Percentiles rank a stretch among this genome's conserved stretches.
phyloP scores from a whole-genome alignment of 2,329 filamentous ascomycete species.

The Cladosporium sp. region DNA sequence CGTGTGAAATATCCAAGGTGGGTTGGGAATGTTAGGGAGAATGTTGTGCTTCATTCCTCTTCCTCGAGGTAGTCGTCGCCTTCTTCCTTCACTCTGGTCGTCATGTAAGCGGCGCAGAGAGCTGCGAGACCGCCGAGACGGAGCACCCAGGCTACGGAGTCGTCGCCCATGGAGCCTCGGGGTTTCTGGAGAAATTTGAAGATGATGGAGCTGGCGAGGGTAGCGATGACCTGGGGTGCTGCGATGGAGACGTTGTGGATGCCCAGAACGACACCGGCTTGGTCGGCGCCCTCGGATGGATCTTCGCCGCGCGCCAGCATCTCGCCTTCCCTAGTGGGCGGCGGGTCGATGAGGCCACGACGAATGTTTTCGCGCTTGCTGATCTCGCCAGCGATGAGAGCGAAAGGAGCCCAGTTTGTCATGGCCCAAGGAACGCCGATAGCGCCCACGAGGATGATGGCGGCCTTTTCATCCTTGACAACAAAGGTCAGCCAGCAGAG shows the following conservation, averaged over 20 bases:
- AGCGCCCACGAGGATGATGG: slow-evolving; percentile 72
- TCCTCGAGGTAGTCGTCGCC: slow-evolving; percentile 1
- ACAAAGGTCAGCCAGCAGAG: slow-evolving; percentile 83
- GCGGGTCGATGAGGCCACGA: slow-evolving; percentile 44
- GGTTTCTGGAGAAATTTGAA: slow-evolving; percentile 86
- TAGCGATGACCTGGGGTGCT: slow-evolving; percentile 86
- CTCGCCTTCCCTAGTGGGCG: slow-evolving; percentile 31
- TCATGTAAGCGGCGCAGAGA: slow-evolving; percentile 70
- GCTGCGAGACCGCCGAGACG: slow-evolving; percentile 78
- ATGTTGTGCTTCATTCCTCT: neutral
- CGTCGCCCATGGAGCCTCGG: slow-evolving; percentile 75
- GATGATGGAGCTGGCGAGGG: slow-evolving; percentile 74
- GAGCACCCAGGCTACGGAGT: slow-evolving; percentile 81
- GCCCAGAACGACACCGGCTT: slow-evolving; percentile 85
- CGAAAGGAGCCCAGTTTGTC: slow-evolving; percentile 91
- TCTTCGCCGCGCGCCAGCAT: slow-evolving; percentile 44
- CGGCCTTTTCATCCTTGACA: slow-evolving; percentile 65
- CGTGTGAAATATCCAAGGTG: neutral
- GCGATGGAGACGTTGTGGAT: slow-evolving; percentile 96
- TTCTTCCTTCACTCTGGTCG: slow-evolving; percentile 63
- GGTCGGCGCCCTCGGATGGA: slow-evolving; percentile 59
- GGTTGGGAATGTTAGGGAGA: neutral
- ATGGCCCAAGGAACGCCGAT: slow-evolving; percentile 90
- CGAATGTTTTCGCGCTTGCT: slow-evolving; percentile 71
- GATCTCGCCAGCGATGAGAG: slow-evolving; percentile 90